Percentiles rank a stretch among this genome's conserved stretches.
Conservation (phyloP, 129 eudicot genomes). For the Kitagawia praeruptora region DNA sequence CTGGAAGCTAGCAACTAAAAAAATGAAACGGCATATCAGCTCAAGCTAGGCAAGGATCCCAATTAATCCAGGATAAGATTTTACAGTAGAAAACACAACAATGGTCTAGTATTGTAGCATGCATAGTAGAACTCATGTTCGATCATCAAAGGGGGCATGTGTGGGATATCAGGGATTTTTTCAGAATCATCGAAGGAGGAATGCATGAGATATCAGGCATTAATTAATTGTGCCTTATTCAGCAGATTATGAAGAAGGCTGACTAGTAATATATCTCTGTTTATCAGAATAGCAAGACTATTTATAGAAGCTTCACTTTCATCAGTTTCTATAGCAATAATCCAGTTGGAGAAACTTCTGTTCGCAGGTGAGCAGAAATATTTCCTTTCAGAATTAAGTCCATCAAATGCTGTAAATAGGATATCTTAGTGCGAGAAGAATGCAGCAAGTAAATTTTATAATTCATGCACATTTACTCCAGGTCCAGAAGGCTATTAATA, state of each 20-base stretch:
- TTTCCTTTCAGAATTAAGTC: slow-evolving; percentile 67
- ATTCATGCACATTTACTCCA: no score
- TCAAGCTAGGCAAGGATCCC: no score
- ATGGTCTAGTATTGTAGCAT: not conserved
- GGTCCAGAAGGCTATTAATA: no score
- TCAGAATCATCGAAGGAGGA: not conserved
- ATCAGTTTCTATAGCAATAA: slow-evolving; percentile 22
- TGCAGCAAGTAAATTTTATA: not conserved
- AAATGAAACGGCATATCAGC: no score
- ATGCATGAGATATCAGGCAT: not conserved
- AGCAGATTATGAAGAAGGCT: not conserved
- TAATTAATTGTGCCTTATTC: not conserved
- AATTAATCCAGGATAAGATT: no score
- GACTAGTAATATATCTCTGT: not conserved
- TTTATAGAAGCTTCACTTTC: slow-evolving; percentile 21
- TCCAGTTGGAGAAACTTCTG: slow-evolving; percentile 19
- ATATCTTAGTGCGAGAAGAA: not conserved
- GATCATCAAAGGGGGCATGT: not conserved
- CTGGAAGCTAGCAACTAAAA: no score
- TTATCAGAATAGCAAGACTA: not conserved
- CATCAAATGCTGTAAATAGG: slow-evolving; percentile 61
- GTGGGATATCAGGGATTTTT: not conserved
- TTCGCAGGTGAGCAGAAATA: slow-evolving; percentile 36
- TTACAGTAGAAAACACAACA: not conserved
- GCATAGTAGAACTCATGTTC: not conserved